Base-by-base conservation (phyloP, 75 land plant species). In the Azolla pinnata region DNA sequence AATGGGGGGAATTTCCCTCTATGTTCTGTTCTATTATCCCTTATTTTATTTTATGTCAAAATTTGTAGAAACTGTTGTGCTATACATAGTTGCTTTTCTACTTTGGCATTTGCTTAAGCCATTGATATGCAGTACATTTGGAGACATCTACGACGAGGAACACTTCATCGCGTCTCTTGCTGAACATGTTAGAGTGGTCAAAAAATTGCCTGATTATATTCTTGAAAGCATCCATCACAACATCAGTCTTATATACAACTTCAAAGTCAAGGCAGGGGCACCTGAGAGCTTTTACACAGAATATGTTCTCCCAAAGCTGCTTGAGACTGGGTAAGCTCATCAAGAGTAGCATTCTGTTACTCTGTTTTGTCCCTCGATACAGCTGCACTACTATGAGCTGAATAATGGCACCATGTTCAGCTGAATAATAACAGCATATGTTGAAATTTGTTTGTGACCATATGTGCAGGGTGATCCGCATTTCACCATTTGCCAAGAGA, bases 401-500 rank as follows among this genome's bases (percentile, higher is more conserved):
- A n/a, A n/a, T n/a, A n/a, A n/a, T n/a, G n/a, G n/a, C n/a, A n/a
- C 18, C 4, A n/a, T 49, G 9, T n/a, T 18, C n/a, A 49, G 9
- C 4, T 19, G 19, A 34, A 9, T 57, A n/a, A 19, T 5, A 26
- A 17, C 4, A 26, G 47, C 18, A 2, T 44, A 7, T 61, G 31
- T 45, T 29, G 25, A 25, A 5, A 45, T 27, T 62, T n/a, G 29
- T 33, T 4, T 34, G n/a, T 12, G 14, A 17, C 47, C 2, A 56
- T 1, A 17, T 62, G 25, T 47, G 31, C 86, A 95, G 99, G 70
- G 64, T 81, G 21, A 72, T 95, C 52, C 73, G 97, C 61, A 90
- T 95, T 53, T 78, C 99, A 21, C 97, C 97, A 29, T 95, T 95
- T 62, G 99, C 99, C 54, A 95, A 95, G 65, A 81, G 99, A 2